Percentiles rank a stretch among this genome's conserved stretches.
Evolutionary conservation across 768 basidiomycete genomes (phyloP).

Genomic region (Sutorius australiensis): DNA sequence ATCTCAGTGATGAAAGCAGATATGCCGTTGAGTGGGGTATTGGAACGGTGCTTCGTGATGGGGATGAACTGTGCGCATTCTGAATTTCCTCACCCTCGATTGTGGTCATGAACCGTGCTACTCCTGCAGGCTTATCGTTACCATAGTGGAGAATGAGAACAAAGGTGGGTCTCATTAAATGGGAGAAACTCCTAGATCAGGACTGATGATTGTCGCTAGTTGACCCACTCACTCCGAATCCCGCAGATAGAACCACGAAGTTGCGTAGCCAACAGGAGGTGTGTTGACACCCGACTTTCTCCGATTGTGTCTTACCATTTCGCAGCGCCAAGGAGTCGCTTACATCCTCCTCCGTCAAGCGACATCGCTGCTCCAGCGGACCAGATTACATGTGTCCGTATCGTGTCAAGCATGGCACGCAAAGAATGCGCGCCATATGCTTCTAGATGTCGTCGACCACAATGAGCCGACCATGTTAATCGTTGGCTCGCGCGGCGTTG

Average conservation of each 20-base stretch:
- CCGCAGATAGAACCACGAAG: constrained; percentile 72
- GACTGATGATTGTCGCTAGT: constrained; percentile 37
- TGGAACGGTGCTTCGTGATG: constrained; percentile 91
- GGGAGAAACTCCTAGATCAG: background rate
- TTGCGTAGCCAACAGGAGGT: constrained; percentile 92
- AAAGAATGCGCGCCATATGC: constrained; percentile 90
- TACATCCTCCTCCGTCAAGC: constrained; percentile 89
- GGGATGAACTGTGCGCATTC: constrained; percentile 71
- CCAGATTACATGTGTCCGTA: constrained; percentile 79
- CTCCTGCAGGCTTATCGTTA: constrained; percentile 65
- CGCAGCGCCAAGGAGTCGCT: constrained; percentile 80
- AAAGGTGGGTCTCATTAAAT: constrained; percentile 54
- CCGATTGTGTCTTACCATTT: constrained; percentile 8
- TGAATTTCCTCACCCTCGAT: background rate
- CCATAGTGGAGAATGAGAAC: constrained; percentile 86
- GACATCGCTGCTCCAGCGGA: constrained; percentile 86
- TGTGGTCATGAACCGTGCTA: background rate
- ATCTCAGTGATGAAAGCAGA: constrained; percentile 88
- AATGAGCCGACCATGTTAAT: constrained; percentile 88
- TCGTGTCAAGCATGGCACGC: constrained; percentile 96
- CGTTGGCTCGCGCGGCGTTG: constrained; percentile 89
- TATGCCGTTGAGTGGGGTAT: constrained; percentile 99
- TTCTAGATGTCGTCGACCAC: constrained; percentile 87
- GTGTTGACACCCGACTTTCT: constrained; percentile 12
- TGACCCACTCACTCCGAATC: constrained; percentile 65